Base-by-base conservation (phyloP, 2,329 filamentous ascomycete species). In the Pseudogymnoascus sp. region DNA sequence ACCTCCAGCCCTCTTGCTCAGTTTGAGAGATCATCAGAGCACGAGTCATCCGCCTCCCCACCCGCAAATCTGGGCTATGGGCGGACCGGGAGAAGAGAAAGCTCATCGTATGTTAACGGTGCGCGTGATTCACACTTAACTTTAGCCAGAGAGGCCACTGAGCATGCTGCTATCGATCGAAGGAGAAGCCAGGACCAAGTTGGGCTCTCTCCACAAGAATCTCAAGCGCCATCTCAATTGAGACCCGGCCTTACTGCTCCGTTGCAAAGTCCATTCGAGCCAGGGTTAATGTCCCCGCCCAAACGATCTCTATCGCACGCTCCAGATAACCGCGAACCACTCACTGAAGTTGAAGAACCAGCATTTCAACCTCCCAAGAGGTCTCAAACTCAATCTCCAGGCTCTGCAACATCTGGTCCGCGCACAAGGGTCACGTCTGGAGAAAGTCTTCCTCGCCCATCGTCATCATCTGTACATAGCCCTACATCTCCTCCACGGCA, bases 1-100 rank as follows among this genome's bases (percentile, higher is more conserved):
- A 88, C 85, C 1, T 88, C 85, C 1, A 88, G 85, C 66, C 85
- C 85, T 0, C 72, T 88, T 63, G 85, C 85, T 5, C 84, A 88
- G 67, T 87, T 85, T 63, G 85, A 87, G 70, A 77, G 79, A 60
- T 60, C 39, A 67, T 59, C 67, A 64, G 69, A 72, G 28, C 61
- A 45, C 22, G 63, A 69, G 16, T 62, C 65, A 33, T 62, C 67
- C 49, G 11, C 49, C 16, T 55, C 28, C 16, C 49, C 49, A 9
- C 49, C 49, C 4, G 28, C 28, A 55, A 55, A 35, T 22, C 30
- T 55, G 7, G 49, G 49, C 11, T 55, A 55, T 35, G 49, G 49
- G 28, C 49, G 49, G 30, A 35, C n/a, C 28, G 49, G 28, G 28
- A 33, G 49, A 33, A 55, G 49, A 33, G 49, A 71, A 72, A 58